These are phyloP conservation scores for Carex kokanica DNA, from an alignment of 176 grass and related monocot species.

Conservation along the genomic window DNA sequence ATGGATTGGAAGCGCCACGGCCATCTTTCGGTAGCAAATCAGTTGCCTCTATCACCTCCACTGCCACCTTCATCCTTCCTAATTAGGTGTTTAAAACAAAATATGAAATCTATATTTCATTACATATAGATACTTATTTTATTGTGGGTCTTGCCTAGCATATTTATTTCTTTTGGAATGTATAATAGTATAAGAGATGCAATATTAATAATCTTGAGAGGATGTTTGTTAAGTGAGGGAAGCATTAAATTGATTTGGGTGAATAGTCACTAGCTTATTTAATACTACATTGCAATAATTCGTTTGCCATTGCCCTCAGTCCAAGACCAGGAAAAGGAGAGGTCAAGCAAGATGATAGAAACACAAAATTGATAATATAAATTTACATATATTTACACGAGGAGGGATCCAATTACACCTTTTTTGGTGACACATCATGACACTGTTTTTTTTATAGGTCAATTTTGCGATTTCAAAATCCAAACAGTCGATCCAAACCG, in stretches of 20 bases:
- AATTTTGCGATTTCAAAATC: too few relatives aligned
- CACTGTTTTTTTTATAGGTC: too few relatives aligned
- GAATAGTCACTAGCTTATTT: constrained; percentile 18
- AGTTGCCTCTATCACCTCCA: constrained; percentile 61
- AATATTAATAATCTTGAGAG: constrained; percentile 12
- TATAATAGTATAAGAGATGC: neutral
- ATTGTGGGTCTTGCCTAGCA: neutral
- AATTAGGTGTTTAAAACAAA: neutral
- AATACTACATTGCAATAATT: constrained; percentile 23
- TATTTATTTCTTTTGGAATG: constrained; percentile 1
- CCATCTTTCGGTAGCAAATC: constrained; percentile 61
- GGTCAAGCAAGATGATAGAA: neutral
- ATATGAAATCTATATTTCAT: neutral
- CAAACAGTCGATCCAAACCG: too few relatives aligned
- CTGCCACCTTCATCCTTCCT: constrained; percentile 62
- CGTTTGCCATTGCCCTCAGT: constrained; percentile 15
- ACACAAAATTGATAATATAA: neutral
- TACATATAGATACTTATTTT: neutral
- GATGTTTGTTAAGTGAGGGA: constrained; percentile 29
- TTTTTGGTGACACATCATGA: too few relatives aligned
- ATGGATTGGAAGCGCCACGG: constrained; percentile 45
- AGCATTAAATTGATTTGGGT: constrained; percentile 30
- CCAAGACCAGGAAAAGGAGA: constrained; percentile 18
- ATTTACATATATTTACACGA: neutral
- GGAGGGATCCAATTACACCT: too few relatives aligned